phyloP scores from a whole-genome alignment of 2,329 filamentous ascomycete genomes.

The Rhexocercosporidium sp. region DNA sequence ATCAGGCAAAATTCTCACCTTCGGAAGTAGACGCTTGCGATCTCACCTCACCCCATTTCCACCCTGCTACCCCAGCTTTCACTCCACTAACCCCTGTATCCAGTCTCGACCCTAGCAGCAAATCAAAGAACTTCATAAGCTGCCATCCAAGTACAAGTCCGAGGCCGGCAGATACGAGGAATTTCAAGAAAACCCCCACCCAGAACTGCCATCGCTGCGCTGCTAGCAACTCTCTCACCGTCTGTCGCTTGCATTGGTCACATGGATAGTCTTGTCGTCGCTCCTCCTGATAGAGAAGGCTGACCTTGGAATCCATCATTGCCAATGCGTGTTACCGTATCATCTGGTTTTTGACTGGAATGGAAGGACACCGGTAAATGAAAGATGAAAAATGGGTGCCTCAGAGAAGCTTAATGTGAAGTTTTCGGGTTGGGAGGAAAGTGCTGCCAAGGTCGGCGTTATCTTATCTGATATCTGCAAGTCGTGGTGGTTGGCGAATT shows the following conservation, averaged over 20 bases:
- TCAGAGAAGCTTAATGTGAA: neutral
- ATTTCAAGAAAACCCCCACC: neutral
- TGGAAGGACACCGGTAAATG: neutral
- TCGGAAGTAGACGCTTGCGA: neutral
- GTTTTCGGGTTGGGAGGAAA: neutral
- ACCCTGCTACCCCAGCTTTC: conserved; percentile 3
- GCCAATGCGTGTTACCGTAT: neutral
- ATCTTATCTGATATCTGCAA: neutral
- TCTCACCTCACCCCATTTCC: conserved; percentile 18
- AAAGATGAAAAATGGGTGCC: neutral
- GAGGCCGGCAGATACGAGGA: neutral
- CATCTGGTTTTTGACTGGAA: neutral
- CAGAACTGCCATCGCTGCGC: neutral
- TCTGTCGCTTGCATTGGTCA: neutral
- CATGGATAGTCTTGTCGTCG: neutral
- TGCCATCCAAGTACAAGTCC: neutral
- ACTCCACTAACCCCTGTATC: neutral
- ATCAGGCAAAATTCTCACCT: neutral
- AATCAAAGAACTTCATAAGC: neutral
- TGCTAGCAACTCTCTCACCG: neutral
- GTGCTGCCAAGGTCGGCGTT: neutral
- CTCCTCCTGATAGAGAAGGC: neutral
- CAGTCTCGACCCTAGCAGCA: neutral
- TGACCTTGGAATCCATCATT: neutral
- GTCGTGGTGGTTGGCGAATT: conserved; percentile 3